A percentile compares a stretch with the other conserved stretches of the same genome.
Evolutionary conservation across 2,329 filamentous ascomycete genomes (phyloP).

Genomic region (Cordyceps javanica): DNA sequence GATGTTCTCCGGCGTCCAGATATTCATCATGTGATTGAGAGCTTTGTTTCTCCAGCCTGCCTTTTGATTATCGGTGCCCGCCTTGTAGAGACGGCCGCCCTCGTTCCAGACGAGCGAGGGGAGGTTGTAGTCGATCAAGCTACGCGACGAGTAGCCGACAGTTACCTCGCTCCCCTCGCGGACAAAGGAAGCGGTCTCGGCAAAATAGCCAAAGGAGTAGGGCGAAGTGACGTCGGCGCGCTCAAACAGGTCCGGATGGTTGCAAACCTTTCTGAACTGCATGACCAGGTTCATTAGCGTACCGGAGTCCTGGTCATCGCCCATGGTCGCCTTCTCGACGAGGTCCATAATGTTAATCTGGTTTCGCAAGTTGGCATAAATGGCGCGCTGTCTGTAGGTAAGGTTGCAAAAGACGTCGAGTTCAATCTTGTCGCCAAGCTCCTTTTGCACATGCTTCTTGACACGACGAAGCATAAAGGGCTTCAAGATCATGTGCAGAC

Average conservation of each 20-base stretch:
- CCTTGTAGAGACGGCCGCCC: constrained; percentile 66
- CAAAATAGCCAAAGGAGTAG: constrained; percentile 77
- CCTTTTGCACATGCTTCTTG: constrained; percentile 99
- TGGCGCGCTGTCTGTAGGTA: constrained; percentile 89
- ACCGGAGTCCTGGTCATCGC: constrained; percentile 89
- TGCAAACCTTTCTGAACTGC: constrained; percentile 99
- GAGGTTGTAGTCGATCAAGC: constrained; percentile 74
- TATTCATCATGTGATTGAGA: constrained; percentile 76
- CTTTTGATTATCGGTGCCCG: constrained; percentile 64
- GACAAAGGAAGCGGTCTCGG: constrained; percentile 91
- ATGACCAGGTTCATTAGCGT: constrained; percentile 99
- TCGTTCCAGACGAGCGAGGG: constrained; percentile 79
- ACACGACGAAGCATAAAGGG: constrained; percentile 99
- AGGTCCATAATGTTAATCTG: constrained; percentile 99
- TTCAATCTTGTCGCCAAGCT: constrained; percentile 98
- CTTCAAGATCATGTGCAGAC: constrained; percentile 97
- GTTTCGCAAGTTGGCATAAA: constrained; percentile 87
- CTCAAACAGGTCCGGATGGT: constrained; percentile 95
- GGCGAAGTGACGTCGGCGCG: constrained; percentile 87
- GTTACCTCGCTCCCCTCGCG: constrained; percentile 76
- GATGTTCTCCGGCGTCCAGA: constrained; percentile 80
- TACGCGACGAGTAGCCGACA: constrained; percentile 83
- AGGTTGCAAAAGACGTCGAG: constrained; percentile 93
- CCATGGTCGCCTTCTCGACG: constrained; percentile 91
- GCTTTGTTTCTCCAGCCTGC: constrained; percentile 79